Conservation (phyloP, 1,284 basidiomycete species). For the Ustilago curta region DNA sequence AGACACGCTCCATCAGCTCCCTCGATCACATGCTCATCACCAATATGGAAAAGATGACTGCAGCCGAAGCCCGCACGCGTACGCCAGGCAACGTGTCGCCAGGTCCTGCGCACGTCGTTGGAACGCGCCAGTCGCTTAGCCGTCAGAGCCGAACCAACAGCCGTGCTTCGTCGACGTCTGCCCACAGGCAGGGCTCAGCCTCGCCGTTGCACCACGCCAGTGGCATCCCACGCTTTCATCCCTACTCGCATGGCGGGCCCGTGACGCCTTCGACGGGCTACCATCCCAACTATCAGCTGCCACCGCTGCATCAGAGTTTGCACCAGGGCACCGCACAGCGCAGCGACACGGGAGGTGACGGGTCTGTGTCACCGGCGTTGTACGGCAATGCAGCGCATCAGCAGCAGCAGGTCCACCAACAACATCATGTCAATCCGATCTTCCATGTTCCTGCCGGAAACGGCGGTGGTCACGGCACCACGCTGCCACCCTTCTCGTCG, state of each 20-base stretch:
- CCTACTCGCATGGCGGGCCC: constrained; percentile 56
- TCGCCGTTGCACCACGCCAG: constrained; percentile 62
- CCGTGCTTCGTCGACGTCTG: constrained; percentile 59
- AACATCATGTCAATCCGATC: constrained; percentile 55
- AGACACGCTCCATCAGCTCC: constrained; percentile 56
- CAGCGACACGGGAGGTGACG: constrained; percentile 21
- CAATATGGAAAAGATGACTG: constrained; percentile 65
- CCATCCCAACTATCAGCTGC: constrained; percentile 46
- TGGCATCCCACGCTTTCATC: constrained; percentile 63
- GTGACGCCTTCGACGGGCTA: constrained; percentile 34
- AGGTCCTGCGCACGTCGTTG: constrained; percentile 47
- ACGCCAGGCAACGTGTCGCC: constrained; percentile 58
- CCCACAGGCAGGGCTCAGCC: constrained; percentile 60
- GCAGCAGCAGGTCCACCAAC: constrained; percentile 32
- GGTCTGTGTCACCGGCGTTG: constrained; percentile 12
- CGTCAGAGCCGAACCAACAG: constrained; percentile 58
- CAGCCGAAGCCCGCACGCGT: constrained; percentile 51
- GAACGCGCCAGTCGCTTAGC: constrained; percentile 51
- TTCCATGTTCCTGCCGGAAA: constrained; percentile 46
- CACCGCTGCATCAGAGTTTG: constrained; percentile 46
- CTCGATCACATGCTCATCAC: constrained; percentile 63
- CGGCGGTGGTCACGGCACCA: constrained; percentile 33
- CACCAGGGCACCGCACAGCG: constrained; percentile 25
- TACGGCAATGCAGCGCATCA: constrained; percentile 12
- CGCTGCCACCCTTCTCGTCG: constrained; percentile 58